Evolutionary conservation across 139 green algal species (phyloP), one percentile per base, ranked within the genome.

Genomic region (Micractinium sp.): DNA sequence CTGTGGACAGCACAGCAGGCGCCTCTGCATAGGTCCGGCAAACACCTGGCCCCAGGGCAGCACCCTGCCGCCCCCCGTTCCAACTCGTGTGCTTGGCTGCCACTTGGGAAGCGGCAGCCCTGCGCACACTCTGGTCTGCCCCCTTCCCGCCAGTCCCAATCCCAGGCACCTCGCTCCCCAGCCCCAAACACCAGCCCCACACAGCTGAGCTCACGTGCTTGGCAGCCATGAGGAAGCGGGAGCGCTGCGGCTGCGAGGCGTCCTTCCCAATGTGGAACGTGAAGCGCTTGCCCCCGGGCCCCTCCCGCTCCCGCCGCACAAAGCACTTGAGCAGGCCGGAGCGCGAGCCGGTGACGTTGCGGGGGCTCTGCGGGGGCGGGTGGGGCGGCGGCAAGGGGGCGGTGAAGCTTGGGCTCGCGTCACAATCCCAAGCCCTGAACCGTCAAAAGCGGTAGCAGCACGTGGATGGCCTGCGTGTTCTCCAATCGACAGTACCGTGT

Each of bases 291-390:
- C 39, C 71, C 56, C 88, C 86, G 35, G 71, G 23, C 35, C 36
- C 81, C 36, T 41, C 47, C 47, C 47, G 33, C 27, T 94, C 91
- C 38, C 90, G 87, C 61, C 84, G 61, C 87, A 94, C 83, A 78
- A 90, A 94, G 74, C 90, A 94, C 73, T 90, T 90, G 23, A 92
- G 87, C 61, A 94, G 82, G 36, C 86, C 86, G 41, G 73, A 89
- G 20, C 74, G 61, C 19, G 74, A 89, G 61, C 79, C 90, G 7
- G 35, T 38, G 22, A 82, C 81, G n/a, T 41, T 41, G 73, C 73
- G 69, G 56, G 80, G 87, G 73, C 83, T 91, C 67, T 88, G 85
- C 89, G 39, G 23, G 1, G 4, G 5, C 15, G 36, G 41, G 53
- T n/a, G 27, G 25, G 73, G n/a, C 4, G n/a, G 60, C 3, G 35